These are phyloP conservation scores for Fusarium sublunatum DNA, from an alignment of 2,329 filamentous ascomycete species.

Conservation along the genomic window DNA sequence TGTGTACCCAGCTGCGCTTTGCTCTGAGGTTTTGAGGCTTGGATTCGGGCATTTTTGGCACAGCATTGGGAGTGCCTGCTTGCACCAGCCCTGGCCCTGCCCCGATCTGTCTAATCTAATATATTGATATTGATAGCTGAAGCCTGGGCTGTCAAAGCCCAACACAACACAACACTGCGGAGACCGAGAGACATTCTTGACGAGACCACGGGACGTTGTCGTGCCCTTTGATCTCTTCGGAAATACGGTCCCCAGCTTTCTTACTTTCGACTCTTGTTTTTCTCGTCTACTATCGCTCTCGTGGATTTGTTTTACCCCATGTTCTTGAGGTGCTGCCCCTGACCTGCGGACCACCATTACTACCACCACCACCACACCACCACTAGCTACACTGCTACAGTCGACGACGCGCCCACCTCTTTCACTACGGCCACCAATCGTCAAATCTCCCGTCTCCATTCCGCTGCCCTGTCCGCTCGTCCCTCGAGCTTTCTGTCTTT, in stretches of 20 bases:
- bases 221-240: conserved; percentile 18
- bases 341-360: conserved; percentile 7
- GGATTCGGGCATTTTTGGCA: conserved; percentile 34
- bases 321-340: conserved; percentile 24
- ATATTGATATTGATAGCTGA: conserved; percentile 27
- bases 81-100: conserved; percentile 14
- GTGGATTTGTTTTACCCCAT: conserved; percentile 18
- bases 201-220: conserved; percentile 23
- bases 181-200: conserved; percentile 16
- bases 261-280: not conserved
- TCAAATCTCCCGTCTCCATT: conserved; percentile 29
- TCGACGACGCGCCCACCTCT: conserved; percentile 20
- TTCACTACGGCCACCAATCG: conserved; percentile 38
- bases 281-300: conserved; percentile 6
- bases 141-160: conserved; percentile 28
- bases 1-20: conserved; percentile 30
- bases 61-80: not conserved
- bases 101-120: conserved; percentile 16
- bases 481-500: not conserved
- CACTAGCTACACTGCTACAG: conserved; percentile 8
- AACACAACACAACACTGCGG: conserved; percentile 29
- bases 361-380: not conserved
- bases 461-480: conserved; percentile 11
- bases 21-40: conserved; percentile 17
- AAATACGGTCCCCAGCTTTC: conserved; percentile 7